Percentiles rank a stretch among this genome's conserved stretches.
These are phyloP conservation scores for Suillus cothurnatus DNA, from an alignment of 768 basidiomycete species.

Conservation along the genomic window DNA sequence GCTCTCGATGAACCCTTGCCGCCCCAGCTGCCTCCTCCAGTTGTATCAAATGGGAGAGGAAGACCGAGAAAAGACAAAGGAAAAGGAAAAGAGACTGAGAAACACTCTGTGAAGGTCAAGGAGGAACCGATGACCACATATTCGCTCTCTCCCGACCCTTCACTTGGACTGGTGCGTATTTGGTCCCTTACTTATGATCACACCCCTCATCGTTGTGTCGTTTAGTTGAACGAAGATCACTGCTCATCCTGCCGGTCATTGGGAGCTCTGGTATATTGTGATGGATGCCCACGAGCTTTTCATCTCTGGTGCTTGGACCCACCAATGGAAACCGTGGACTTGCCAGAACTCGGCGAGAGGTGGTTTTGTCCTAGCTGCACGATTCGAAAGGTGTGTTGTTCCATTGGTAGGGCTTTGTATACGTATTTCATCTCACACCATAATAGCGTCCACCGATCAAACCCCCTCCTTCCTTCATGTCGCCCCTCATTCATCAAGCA, in stretches of 20 bases:
- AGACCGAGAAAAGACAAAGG: constrained; percentile 46
- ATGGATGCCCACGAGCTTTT: constrained; percentile 94
- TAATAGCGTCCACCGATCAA: constrained; percentile 67
- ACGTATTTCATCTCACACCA: constrained; percentile 13
- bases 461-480: constrained; percentile 66
- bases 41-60: constrained; percentile 25
- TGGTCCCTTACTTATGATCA: constrained; percentile 9
- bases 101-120: constrained; percentile 39
- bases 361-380: constrained; percentile 82
- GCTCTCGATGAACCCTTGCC: constrained; percentile 29
- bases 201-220: constrained; percentile 19
- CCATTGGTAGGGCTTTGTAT: not conserved
- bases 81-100: constrained; percentile 47
- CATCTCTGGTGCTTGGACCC: constrained; percentile 98
- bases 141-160: constrained; percentile 40
- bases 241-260: constrained; percentile 81
- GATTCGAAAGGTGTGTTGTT: constrained; percentile 58
- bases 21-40: constrained; percentile 5
- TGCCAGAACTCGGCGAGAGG: constrained; percentile 68
- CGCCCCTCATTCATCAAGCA: constrained; percentile 70
- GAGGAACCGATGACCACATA: constrained; percentile 42
- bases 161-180: constrained; percentile 39
- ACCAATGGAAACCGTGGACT: constrained; percentile 85
- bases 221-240: constrained; percentile 74
- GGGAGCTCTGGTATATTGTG: constrained; percentile 93